Evolutionary conservation across 2,329 filamentous ascomycete genomes (phyloP).

Genomic region (Tolypocladium endophyticum): DNA sequence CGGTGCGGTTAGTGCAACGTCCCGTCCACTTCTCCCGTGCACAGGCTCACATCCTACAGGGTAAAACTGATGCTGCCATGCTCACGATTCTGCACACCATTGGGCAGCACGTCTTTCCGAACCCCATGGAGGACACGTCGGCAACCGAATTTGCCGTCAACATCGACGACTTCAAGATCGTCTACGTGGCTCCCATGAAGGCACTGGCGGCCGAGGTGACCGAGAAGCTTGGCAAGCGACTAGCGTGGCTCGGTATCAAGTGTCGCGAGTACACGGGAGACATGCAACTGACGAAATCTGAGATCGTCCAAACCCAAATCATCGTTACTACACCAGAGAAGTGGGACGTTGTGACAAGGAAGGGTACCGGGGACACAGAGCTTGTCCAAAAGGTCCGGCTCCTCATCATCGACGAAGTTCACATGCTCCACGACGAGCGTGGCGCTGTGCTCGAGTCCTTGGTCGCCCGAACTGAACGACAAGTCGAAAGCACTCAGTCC

Average conservation of each 20-base stretch:
- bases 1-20: conserved; percentile 55
- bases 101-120: conserved; percentile 73
- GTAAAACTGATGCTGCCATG: conserved; percentile 98
- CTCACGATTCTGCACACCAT: conserved; percentile 87
- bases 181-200: conserved; percentile 99
- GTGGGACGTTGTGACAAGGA: conserved; percentile 97
- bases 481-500: conserved; percentile 96
- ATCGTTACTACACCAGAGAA: conserved; percentile 98
- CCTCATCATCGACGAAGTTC: conserved; percentile 96
- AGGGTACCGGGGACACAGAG: conserved; percentile 94
- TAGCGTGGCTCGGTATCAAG: conserved; percentile 87
- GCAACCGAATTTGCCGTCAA: conserved; percentile 75
- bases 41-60: conserved; percentile 26
- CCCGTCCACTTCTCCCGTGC: too few species aligned
- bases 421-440: conserved; percentile 97
- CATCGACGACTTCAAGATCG: conserved; percentile 88
- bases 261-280: conserved; percentile 93
- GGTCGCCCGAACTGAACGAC: conserved; percentile 86
- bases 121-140: conserved; percentile 62
- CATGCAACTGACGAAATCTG: conserved; percentile 95
- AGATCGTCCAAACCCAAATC: conserved; percentile 92
- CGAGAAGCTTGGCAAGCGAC: conserved; percentile 80
- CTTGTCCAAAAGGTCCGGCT: conserved; percentile 94
- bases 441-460: conserved; percentile 93
- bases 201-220: conserved; percentile 94